Evolutionary conservation across 768 basidiomycete species (phyloP).

Genomic region (Tricholoma flavovirens): DNA sequence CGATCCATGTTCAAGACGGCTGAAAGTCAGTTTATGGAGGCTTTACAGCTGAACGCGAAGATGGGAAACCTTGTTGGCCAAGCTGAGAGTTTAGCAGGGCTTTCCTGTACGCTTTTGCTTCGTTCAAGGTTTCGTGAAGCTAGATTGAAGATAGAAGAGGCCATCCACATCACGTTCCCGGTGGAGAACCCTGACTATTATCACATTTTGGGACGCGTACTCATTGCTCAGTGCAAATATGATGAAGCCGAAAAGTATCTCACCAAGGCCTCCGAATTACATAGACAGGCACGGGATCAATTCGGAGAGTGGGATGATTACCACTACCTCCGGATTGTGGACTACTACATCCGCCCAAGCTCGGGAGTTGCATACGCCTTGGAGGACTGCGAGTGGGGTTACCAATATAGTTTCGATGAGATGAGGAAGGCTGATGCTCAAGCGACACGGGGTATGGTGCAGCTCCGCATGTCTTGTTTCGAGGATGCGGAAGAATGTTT

Average conservation of each 20-base stretch:
- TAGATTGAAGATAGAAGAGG: conserved; percentile 13
- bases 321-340: conserved; percentile 10
- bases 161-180: conserved; percentile 18
- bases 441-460: conserved; percentile 5
- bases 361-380: background rate
- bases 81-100: conserved; percentile 19
- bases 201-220: conserved; percentile 19
- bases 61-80: conserved; percentile 16
- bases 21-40: conserved; percentile 9
- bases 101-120: conserved; percentile 16
- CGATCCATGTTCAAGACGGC: conserved; percentile 16
- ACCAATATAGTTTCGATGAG: background rate
- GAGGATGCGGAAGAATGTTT: background rate
- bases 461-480: background rate
- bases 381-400: background rate
- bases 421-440: background rate
- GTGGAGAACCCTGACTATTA: conserved; percentile 20
- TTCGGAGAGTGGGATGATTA: conserved; percentile 17
- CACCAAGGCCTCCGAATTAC: conserved; percentile 9
- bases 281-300: conserved; percentile 12
- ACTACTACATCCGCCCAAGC: conserved; percentile 4
- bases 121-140: conserved; percentile 22
- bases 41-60: conserved; percentile 10
- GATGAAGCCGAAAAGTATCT: conserved; percentile 13
- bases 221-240: conserved; percentile 14